Evolutionary conservation across 2,329 filamentous ascomycete species (phyloP), one percentile per base, ranked within the genome.

Genomic region (Verticillium albo-atrum): DNA sequence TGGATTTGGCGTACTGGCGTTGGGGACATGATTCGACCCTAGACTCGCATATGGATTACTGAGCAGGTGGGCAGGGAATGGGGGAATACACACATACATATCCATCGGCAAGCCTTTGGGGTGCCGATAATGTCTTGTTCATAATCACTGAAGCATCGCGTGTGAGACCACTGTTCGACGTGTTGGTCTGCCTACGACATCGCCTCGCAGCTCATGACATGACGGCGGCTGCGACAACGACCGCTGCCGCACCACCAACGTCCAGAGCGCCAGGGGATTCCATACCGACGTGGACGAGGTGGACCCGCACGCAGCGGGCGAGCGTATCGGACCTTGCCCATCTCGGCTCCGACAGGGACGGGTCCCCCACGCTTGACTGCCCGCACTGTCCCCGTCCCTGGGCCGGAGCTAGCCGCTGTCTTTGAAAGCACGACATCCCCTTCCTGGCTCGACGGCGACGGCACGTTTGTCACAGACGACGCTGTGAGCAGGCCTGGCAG

Each of bases 171-270:
- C n/a, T n/a, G n/a, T n/a, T n/a, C n/a, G n/a, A n/a, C n/a, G n/a
- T n/a, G n/a, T n/a, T n/a, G n/a, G n/a, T n/a, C n/a, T n/a, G n/a
- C n/a, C n/a, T n/a, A n/a, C 9, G 27, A 6, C n/a, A 28, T 54
- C 1, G 53, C 28, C 17, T 20, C 28, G 47, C 82, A 85, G 55
- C 72, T 82, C 2, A 69, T 80, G 15, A 79, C 81, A 2, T 83
- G n/a, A 83, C 61, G 77, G 76, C 9, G 82, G 82, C 1, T 68
- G 79, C 47, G 74, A 85, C 61, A 79, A 85, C 55, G 70, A 72
- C 3, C 73, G 87, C 0, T 87, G 87, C 67, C 74, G 79, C 3
- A 77, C 70, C 10, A 82, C 74, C 2, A 82, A 86, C 25, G 70
- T 77, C 50, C 69, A 85, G 63, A 81, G 76, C 25, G 81, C 79